Percentiles rank a stretch among this genome's conserved stretches.
phyloP scores from a whole-genome alignment of 176 grass and related monocot genomes.

The Tillandsia leiboldiana region DNA sequence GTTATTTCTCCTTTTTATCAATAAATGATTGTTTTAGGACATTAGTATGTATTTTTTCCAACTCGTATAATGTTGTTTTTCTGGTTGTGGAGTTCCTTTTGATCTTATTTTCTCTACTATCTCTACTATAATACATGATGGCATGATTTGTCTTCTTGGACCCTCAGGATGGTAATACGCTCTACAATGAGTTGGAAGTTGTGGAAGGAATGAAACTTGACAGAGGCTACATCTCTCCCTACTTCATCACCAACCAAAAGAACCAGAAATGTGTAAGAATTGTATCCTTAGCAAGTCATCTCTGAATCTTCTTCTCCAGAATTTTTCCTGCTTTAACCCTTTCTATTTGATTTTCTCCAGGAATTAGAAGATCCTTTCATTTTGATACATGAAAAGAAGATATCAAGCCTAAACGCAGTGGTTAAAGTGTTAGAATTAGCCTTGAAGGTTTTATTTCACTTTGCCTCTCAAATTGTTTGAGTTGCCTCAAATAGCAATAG shows the following conservation, averaged over 20 bases:
- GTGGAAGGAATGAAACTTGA: slow-evolving; percentile 55
- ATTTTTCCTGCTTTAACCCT: neutral
- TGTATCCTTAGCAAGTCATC: neutral
- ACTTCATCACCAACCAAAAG: slow-evolving; percentile 45
- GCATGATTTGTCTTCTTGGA: slow-evolving; percentile 9
- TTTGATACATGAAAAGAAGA: slow-evolving; percentile 50
- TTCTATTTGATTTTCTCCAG: neutral
- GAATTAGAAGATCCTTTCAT: slow-evolving; percentile 36
- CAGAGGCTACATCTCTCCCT: slow-evolving; percentile 40
- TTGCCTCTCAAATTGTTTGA: neutral
- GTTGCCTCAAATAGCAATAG: neutral
- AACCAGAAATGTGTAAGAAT: slow-evolving; percentile 38
- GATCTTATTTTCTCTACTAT: too few species aligned
- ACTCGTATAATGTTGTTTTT: too few species aligned
- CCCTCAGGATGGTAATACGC: slow-evolving; percentile 38
- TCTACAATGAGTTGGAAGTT: slow-evolving; percentile 40
- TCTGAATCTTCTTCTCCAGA: neutral
- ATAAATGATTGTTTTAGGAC: neutral
- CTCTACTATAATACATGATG: neutral
- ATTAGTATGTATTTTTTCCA: neutral
- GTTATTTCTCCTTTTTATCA: neutral
- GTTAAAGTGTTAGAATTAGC: slow-evolving; percentile 42
- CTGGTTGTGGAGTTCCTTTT: too few species aligned
- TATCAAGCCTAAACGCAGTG: slow-evolving; percentile 27
- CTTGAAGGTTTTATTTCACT: slow-evolving; percentile 21